phyloP scores from a whole-genome alignment of 495 filamentous ascomycete genomes.

The Penicillium steckii region DNA sequence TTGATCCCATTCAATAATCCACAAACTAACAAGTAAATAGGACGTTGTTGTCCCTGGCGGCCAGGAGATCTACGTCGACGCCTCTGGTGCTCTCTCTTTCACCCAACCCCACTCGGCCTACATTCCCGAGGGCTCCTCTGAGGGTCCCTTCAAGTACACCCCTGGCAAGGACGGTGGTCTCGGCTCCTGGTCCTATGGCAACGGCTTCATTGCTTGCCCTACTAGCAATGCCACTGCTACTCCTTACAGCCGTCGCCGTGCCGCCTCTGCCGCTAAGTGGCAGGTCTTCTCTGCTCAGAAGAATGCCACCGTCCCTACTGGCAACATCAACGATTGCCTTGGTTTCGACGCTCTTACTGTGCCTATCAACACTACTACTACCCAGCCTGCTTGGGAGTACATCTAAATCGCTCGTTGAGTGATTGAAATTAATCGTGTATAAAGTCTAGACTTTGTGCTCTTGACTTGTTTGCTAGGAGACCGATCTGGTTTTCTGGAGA shows the following conservation, averaged over 20 bases:
- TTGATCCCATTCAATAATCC: neutral
- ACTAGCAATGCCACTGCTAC: slow-evolving; percentile 9
- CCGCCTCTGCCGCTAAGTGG: slow-evolving; percentile 15
- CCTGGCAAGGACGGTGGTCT: slow-evolving; percentile 12
- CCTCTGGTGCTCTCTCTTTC: slow-evolving; percentile 53
- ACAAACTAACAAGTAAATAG: slow-evolving; percentile 13
- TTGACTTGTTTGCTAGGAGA: neutral
- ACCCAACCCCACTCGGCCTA: slow-evolving; percentile 54
- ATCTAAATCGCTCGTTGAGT: slow-evolving; percentile 16
- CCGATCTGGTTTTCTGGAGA: neutral
- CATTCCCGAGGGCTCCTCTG: slow-evolving; percentile 48
- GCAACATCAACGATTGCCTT: slow-evolving; percentile 31
- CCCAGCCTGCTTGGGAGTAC: slow-evolving; percentile 33
- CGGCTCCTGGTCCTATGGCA: slow-evolving; percentile 27
- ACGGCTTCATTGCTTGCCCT: slow-evolving; percentile 39
- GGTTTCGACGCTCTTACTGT: slow-evolving; percentile 31
- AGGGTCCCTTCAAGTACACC: slow-evolving; percentile 39
- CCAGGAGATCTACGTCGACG: slow-evolving; percentile 56
- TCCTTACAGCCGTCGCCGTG: slow-evolving; percentile 5
- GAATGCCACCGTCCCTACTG: slow-evolving; percentile 34
- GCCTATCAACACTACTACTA: slow-evolving; percentile 6
- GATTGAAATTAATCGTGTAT: no score
- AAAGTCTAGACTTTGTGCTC: neutral
- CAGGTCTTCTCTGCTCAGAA: slow-evolving; percentile 37
- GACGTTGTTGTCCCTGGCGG: slow-evolving; percentile 60